Percentiles rank a stretch among this genome's conserved stretches.
Conservation (phyloP, 2,329 filamentous ascomycete genomes). For the Botrytis medusae region DNA sequence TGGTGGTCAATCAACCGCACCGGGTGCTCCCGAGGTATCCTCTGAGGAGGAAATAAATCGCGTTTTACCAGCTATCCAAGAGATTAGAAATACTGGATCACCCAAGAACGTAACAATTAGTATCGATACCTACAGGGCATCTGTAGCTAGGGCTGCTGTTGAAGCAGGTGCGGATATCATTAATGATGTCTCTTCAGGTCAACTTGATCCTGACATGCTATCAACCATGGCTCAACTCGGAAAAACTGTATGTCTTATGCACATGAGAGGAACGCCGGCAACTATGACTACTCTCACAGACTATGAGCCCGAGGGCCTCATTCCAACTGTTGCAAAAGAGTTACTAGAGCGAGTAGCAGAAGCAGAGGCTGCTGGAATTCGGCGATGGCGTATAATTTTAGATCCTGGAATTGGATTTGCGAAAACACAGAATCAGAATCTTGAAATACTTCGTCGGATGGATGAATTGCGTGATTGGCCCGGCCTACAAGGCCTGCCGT, state of each 20-base stretch:
- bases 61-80: conserved; percentile 73
- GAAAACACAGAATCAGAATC: conserved; percentile 77
- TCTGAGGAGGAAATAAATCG: conserved; percentile 73
- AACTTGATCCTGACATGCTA: conserved; percentile 79
- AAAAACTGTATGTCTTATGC: conserved; percentile 75
- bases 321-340: conserved; percentile 56
- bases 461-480: conserved; percentile 63
- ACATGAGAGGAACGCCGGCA: conserved; percentile 68
- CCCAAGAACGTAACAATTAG: conserved; percentile 69
- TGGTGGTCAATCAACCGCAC: conserved; percentile 90
- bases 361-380: conserved; percentile 77
- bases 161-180: conserved; percentile 83
- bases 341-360: conserved; percentile 63
- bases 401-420: conserved; percentile 95
- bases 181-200: conserved; percentile 88
- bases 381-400: conserved; percentile 90
- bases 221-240: conserved; percentile 73
- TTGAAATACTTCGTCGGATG: conserved; percentile 71
- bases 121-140: conserved; percentile 88
- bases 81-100: conserved; percentile 67
- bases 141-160: conserved; percentile 75
- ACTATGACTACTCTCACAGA: conserved; percentile 60
- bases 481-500: conserved; percentile 70
- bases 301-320: conserved; percentile 55
- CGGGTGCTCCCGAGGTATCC: conserved; percentile 66